phyloP scores from a whole-genome alignment of 2,329 filamentous ascomycete genomes.

The Pyricularia pennisetigena region DNA sequence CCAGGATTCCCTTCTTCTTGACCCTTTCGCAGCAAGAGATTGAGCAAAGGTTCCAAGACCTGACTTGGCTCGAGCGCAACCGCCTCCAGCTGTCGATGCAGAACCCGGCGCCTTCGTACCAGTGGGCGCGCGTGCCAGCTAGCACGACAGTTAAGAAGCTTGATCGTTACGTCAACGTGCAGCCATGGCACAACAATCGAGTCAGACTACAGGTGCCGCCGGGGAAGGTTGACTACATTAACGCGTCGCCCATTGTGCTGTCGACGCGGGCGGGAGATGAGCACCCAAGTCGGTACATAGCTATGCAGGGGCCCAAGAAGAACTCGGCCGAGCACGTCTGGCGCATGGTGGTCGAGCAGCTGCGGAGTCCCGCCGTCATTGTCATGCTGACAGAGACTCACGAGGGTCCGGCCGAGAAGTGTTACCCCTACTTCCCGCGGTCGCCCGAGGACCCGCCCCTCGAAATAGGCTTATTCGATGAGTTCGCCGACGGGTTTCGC shows the following conservation, averaged over 20 bases:
- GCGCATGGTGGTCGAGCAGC: constrained; percentile 88
- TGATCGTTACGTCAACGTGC: constrained; percentile 84
- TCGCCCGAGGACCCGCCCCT: constrained; percentile 40
- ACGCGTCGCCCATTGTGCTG: constrained; percentile 63
- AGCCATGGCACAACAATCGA: constrained; percentile 81
- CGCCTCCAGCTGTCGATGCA: constrained; percentile 30
- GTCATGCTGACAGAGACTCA: constrained; percentile 91
- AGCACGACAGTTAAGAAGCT: constrained; percentile 46
- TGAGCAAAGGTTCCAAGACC: constrained; percentile 38
- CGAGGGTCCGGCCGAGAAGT: constrained; percentile 72
- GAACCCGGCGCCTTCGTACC: constrained; percentile 25
- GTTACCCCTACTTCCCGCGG: constrained; percentile 76
- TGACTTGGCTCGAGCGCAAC: constrained; percentile 42
- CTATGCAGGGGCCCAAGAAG: constrained; percentile 82
- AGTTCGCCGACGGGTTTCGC: constrained; percentile 56
- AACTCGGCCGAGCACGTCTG: constrained; percentile 75
- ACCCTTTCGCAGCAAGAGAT: constrained; percentile 28
- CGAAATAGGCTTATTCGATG: constrained; percentile 51
- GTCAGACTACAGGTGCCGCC: constrained; percentile 71
- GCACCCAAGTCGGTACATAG: constrained; percentile 61
- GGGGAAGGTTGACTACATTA: constrained; percentile 68
- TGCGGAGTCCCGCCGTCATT: constrained; percentile 63
- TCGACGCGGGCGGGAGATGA: constrained; percentile 21
- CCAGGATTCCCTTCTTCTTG: constrained; percentile 18
- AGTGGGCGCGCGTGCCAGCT: constrained; percentile 40